Base-by-base conservation (phyloP, 2,329 filamentous ascomycete genomes). In the Colletotrichum falcatum region DNA sequence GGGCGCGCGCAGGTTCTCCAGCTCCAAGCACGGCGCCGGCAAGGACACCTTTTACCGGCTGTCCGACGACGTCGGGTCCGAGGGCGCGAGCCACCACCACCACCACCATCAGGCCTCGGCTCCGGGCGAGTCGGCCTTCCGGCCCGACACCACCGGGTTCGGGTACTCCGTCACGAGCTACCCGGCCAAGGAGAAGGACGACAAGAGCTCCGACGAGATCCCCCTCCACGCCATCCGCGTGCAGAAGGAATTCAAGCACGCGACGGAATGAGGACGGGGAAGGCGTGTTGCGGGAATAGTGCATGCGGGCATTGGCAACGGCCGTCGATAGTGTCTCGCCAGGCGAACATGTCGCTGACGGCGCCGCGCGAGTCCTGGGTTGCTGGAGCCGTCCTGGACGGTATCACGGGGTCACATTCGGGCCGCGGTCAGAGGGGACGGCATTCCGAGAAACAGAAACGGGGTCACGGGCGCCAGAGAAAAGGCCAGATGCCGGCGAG, bases 201-300 rank as follows among this genome's bases (percentile, higher is more conserved):
- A 77, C 33, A 71, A 75, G 18, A 77, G 76, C 62, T 79, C 77
- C 1, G 80, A 83, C 30, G 81, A 82, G 26, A 78, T 83, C 33
- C 80, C 81, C 1, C 66, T 83, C 46, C 78, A 81, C 46, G 77
- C 79, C 1, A 83, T 83, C 12, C 72, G 78, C n/a, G 80, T 83
- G 3, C 75, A 81, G 2, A 82, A 59, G 18, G 79, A 81, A 12
- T 79, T 83, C 63, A 75, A 77, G 35, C 79, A 76, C 28, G 77
- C 78, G 12, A 55, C 68, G 1, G 58, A 58, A 54, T 59, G 28
- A 66, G 16, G 16, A 12, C 11, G 18, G 30, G 1, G 7, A 11
- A 18, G 5, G 2, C 5, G 6, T n/a, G 16, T 7, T 33, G 30
- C 30, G 1, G 12, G 7, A 9, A 5, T 33, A 4, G 9, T 14